Conservation (phyloP, 2,329 filamentous ascomycete genomes). For the Microdochium trichocladiopsis region DNA sequence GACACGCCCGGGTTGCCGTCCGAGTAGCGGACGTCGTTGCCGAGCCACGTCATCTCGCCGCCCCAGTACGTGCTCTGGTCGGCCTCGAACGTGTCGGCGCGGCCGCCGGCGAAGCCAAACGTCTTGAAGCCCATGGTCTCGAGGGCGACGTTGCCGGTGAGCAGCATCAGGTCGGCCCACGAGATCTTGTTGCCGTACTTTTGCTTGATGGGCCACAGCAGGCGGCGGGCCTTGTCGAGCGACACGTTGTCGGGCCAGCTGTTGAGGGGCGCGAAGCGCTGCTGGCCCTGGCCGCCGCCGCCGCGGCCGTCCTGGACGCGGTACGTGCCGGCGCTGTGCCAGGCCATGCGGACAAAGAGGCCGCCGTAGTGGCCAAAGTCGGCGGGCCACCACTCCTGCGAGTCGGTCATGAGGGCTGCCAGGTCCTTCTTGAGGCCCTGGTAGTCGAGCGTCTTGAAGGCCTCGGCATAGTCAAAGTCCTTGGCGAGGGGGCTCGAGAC, state of each 20-base stretch:
- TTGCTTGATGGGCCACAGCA: conserved; percentile 77
- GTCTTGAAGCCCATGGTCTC: conserved; percentile 71
- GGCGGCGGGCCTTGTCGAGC: conserved; percentile 73
- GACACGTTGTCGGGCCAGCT: conserved; percentile 75
- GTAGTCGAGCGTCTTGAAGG: conserved; percentile 68
- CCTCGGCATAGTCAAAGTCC: conserved; percentile 67
- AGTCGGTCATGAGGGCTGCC: conserved; percentile 65
- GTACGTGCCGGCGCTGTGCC: conserved; percentile 76
- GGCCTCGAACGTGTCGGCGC: conserved; percentile 65
- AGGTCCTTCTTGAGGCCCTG: conserved; percentile 68
- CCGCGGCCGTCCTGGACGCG: conserved; percentile 69
- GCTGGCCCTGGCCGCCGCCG: conserved; percentile 67
- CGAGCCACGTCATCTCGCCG: conserved; percentile 66
- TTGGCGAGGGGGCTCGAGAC: conserved; percentile 56
- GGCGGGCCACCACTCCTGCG: conserved; percentile 75
- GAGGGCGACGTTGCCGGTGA: conserved; percentile 72
- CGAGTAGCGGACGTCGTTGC: conserved; percentile 64
- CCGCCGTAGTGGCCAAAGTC: conserved; percentile 78
- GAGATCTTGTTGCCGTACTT: conserved; percentile 81
- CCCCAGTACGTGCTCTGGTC: conserved; percentile 76
- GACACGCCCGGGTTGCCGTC: conserved; percentile 38
- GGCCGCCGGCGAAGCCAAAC: conserved; percentile 67
- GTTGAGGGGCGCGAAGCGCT: conserved; percentile 75
- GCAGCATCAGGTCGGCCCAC: conserved; percentile 66
- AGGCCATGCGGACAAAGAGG: conserved; percentile 74